Evolutionary conservation across 2,329 filamentous ascomycete genomes (phyloP).

Genomic region (Pseudogymnoascus sp.): DNA sequence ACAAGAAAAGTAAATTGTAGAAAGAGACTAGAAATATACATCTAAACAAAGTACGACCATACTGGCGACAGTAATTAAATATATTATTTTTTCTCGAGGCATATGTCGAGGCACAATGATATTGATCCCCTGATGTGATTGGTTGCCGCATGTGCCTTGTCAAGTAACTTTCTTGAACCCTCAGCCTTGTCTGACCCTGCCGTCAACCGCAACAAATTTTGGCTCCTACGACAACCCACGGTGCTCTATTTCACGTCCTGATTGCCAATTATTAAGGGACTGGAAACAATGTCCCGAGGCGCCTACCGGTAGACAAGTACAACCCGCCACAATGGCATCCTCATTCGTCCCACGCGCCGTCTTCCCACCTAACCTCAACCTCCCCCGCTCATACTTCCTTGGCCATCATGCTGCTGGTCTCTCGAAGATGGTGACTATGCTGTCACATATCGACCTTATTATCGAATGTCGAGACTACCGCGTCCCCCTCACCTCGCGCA

Average conservation of each 20-base stretch:
- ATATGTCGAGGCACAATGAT: not conserved
- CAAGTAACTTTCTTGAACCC: not conserved
- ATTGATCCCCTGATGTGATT: not conserved
- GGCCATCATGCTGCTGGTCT: conserved; percentile 85
- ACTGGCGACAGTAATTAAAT: not conserved
- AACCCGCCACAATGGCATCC: conserved; percentile 12
- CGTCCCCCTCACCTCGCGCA: conserved; percentile 80
- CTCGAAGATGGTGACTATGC: conserved; percentile 70
- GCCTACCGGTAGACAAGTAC: not conserved
- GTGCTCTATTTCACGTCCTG: not conserved
- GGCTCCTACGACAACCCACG: not conserved
- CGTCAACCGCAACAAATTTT: not conserved
- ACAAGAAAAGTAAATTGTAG: not conserved
- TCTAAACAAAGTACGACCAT: not conserved
- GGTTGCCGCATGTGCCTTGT: not conserved
- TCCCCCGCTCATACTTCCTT: conserved; percentile 86
- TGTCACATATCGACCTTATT: conserved; percentile 77
- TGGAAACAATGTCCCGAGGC: conserved; percentile 1
- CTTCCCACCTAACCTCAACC: conserved; percentile 65
- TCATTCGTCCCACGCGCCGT: conserved; percentile 64
- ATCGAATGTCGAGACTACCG: conserved; percentile 94
- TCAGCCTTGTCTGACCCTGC: not conserved
- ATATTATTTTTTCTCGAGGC: not conserved
- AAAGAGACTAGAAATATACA: not conserved
- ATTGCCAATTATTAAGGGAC: not conserved